Base-by-base conservation (phyloP, 73 alveolate species). In the Tetrahymena thermophila region DNA sequence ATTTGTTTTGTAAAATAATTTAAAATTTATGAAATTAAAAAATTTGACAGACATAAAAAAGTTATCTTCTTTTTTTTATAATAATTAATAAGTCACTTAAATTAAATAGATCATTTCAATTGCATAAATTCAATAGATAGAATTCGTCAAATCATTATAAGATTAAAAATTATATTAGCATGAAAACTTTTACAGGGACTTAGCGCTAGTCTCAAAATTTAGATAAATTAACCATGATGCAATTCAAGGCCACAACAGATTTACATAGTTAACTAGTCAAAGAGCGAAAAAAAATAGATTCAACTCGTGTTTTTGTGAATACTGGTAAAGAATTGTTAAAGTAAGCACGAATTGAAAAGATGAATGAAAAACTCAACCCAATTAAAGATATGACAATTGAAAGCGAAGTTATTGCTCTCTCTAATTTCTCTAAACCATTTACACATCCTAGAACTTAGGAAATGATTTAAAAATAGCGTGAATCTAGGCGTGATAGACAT, bases 401-500 rank as follows among this genome's bases (percentile, higher is more conserved):
- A 95, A 50, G 94, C 44, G 97, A 95, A 89, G 97, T 95, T 43
- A 94, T 94, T 16, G 93, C 97, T 11, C 94, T 95, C 11, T 94
- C 97, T 21, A 95, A 95, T 55, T 58, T 40, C 34, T 83, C 94
- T 4, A 93, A 93, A 34, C 97, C 97, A 17, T 84, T 95, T 43
- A 95, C 94, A 38, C 71, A 44, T 71, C 43, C 85, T 14, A 43
- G 85, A 35, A 55, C 85, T 28, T 34, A 95, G 95, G 43, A 85
- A 23, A 71, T 95, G 83, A 85, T 95, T 42, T 89, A 95, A 56
- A 95, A 71, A 43, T 35, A 89, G 56, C 93, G 94, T 43, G 97
- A 85, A 31, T 71, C 89, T 0, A 85, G 97, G 43, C 58, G 97
- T 55, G 97, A 95, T 3, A 85, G 95, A 34, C 95, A 95, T 35